phyloP scores from a whole-genome alignment of 164 flowering plant species.

The Magnolia officinalis region DNA sequence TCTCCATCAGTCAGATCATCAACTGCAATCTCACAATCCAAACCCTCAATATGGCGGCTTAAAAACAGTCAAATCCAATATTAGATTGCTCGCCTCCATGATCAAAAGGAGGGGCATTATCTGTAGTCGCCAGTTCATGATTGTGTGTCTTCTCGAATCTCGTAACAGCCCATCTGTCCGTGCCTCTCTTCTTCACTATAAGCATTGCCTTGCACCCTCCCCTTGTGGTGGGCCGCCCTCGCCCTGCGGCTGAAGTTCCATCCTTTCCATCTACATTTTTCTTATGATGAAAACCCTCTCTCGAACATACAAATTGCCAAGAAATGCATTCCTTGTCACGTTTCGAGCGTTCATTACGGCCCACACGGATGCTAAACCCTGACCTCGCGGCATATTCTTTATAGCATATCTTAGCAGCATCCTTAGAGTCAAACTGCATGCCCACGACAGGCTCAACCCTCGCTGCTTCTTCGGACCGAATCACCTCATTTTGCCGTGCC shows the following conservation, averaged over 20 bases:
- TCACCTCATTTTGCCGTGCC: not conserved
- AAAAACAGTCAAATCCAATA: not conserved
- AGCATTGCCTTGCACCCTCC: slow-evolving; percentile 13
- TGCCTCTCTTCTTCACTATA: not conserved
- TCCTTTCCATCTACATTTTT: not conserved
- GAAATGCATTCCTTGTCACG: slow-evolving; percentile 1
- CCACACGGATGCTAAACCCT: slow-evolving; percentile 11
- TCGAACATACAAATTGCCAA: slow-evolving; percentile 10
- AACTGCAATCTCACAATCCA: not conserved
- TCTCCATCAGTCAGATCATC: not conserved
- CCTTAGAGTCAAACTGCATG: slow-evolving; percentile 9
- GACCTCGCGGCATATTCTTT: slow-evolving; percentile 3
- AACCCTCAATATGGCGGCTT: not conserved
- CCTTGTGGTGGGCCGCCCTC: not conserved
- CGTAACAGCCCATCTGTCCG: not conserved
- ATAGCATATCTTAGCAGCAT: slow-evolving; percentile 7
- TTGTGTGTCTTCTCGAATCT: not conserved
- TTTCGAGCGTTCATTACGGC: slow-evolving; percentile 3
- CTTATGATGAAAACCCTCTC: slow-evolving; percentile 10
- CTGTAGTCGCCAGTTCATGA: not conserved
- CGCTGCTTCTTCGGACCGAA: not conserved
- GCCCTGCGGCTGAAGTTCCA: not conserved
- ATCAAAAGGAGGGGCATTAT: not conserved
- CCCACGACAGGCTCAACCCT: slow-evolving; percentile 6
- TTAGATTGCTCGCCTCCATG: not conserved